Evolutionary conservation across 1,139 yeast genomes (phyloP), one percentile per base, ranked within the genome.

Genomic region (Sugiyamaella paludigena): DNA sequence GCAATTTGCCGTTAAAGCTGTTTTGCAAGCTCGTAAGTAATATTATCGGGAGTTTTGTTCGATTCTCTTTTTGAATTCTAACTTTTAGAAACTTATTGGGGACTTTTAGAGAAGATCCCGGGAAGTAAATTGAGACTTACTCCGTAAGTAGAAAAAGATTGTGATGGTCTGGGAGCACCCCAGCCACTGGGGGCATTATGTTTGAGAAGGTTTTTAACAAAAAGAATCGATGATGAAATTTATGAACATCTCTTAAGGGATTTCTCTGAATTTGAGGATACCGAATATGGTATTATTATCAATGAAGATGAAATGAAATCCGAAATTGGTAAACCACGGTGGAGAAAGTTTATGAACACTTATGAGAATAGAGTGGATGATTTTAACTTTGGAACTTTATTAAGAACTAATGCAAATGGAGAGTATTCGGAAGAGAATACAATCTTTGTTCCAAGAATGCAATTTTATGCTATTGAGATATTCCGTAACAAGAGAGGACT

Each of bases 1-100:
- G 78, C 97, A 91, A 73, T 92, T 92, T 65, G 98, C 98, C 45
- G 98, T 94, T 56, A 89, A 87, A 72, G 98, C 98, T 7, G 98
- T 94, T 26, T 83, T 81, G 69, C 98, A 94, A 69, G 94, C 96
- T 53, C 66, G 65, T 61, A 61, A 28, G 50, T 37, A 58, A 15
- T 19, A n/a, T n/a, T n/a, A n/a, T n/a, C n/a, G n/a, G n/a, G n/a
- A n/a, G n/a, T n/a, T n/a, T n/a, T n/a, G n/a, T n/a, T n/a, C n/a
- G n/a, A n/a, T n/a, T n/a, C n/a, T n/a, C n/a, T n/a, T n/a, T n/a
- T n/a, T n/a, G 37, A 32, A 13, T 13, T 9, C 30, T 28, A 26
- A 27, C 13, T 15, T 26, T 37, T 33, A 56, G 95, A 87, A 67
- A 84, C 96, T 2, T 94, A 92, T 77, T 92, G 96, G 96, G 76